Base-by-base conservation (phyloP, 306 rosid species). In the Trifolium pratense region DNA sequence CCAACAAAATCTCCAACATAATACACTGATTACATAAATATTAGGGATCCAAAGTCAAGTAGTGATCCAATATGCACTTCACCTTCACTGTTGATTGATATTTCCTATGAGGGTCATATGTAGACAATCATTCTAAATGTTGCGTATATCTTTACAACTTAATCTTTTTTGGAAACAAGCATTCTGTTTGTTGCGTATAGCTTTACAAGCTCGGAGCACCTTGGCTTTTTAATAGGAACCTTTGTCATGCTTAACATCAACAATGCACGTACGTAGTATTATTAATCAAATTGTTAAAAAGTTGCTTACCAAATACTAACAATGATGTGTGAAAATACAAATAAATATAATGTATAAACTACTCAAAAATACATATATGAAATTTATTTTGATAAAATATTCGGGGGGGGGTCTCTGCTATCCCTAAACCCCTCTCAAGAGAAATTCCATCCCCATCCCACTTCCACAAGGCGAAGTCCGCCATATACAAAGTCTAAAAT, bases 31-130 rank as follows among this genome's bases (percentile, higher is more conserved):
- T 29, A 23, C 34, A 46, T 0, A 31, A 48, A 71, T 63, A 39
- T 40, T 71, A 49, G 65, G 5, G 84, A 79, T 83, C 84, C 86
- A 55, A 79, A 67, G 76, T 31, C 37, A 70, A 42, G 48, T 80
- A 49, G 68, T 26, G 82, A 80, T 80, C 87, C 84, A 77, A 84
- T 64, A 56, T 56, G n/a, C 68, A 62, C 57, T 66, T 62, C 39
- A 31, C 23, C 67, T 29, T 66, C 53, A 17, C 15, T 70, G 56
- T 31, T 51, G 26, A 60, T 65, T 79, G 55, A 75, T 71, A 68
- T 62, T 63, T 36, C 51, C 75, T 13, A 76, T 40, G 60, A 49
- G 9, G 3, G 31, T 26, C 61, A n/a, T 5, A 4, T 16, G 55
- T 46, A 56, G 18, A 48, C 31, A 46, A 55, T 66, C 61, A 65